Evolutionary conservation across 106 monocot genomes (phyloP).

Genomic region (Phalaenopsis equestris): DNA sequence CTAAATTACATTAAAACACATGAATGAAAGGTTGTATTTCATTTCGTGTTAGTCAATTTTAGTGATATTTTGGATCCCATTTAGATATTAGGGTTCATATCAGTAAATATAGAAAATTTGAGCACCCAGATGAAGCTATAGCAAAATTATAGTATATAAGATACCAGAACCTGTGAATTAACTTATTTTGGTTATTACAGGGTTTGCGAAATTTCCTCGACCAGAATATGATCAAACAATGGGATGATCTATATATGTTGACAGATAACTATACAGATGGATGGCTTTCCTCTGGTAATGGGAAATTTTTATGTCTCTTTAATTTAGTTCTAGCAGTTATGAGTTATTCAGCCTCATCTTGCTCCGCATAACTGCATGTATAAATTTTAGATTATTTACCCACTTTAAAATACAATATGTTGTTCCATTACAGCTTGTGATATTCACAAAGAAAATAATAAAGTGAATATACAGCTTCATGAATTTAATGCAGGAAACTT

Average conservation of each 20-base stretch:
- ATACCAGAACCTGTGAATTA: not conserved
- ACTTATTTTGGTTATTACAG: constrained; percentile 24
- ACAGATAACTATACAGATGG: constrained; percentile 76
- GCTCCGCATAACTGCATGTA: not conserved
- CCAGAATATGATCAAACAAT: constrained; percentile 45
- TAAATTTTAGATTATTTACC: not conserved
- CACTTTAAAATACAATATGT: not conserved
- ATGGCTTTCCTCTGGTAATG: constrained; percentile 85
- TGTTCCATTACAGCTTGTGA: not conserved
- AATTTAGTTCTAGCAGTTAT: not conserved
- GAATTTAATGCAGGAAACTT: not conserved
- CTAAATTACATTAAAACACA: no score
- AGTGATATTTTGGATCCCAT: no score
- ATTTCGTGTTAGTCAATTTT: no score
- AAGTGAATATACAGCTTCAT: not conserved
- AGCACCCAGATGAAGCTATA: not conserved
- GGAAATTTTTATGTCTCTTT: not conserved
- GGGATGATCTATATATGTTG: constrained; percentile 63
- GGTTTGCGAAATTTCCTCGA: constrained; percentile 64
- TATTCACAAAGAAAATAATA: not conserved
- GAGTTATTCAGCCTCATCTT: not conserved
- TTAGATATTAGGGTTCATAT: no score
- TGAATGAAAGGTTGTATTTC: no score
- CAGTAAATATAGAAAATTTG: no score
- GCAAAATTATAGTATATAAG: not conserved